Conservation (phyloP, 2,329 filamentous ascomycete species). For the Macrophomina pseudophaseolina region DNA sequence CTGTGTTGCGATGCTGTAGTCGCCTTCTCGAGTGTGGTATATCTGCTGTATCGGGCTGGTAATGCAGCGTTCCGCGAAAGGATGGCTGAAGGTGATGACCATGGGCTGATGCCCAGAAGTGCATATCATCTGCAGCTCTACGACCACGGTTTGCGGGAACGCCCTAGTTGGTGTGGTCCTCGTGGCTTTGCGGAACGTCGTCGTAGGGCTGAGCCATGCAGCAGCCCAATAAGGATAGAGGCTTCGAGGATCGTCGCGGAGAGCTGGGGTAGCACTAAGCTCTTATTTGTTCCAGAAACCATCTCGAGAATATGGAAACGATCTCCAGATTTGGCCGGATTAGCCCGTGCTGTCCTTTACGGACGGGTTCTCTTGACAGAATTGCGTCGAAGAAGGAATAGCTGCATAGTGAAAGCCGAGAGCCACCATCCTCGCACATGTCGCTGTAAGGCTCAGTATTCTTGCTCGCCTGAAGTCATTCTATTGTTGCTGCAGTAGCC, state of each 20-base stretch:
- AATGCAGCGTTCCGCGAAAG: no score
- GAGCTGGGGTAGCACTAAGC: constrained; percentile 10
- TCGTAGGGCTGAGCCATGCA: constrained; percentile 13
- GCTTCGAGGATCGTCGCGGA: neutral
- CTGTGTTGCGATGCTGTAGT: no score
- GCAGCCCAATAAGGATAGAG: constrained; percentile 13
- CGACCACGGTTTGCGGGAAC: neutral
- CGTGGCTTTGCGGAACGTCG: neutral
- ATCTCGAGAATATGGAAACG: neutral
- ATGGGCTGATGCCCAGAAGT: neutral
- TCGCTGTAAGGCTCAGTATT: no score
- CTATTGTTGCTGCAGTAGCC: neutral
- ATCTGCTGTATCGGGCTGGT: no score
- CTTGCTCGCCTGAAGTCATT: no score
- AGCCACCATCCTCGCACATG: no score
- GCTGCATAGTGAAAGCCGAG: no score
- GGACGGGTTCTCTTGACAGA: no score
- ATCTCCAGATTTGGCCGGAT: neutral
- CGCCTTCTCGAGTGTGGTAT: no score
- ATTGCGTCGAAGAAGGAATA: no score
- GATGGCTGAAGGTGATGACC: neutral
- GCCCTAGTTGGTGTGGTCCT: neutral
- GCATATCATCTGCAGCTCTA: neutral
- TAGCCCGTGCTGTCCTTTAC: neutral
- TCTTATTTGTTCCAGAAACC: neutral